phyloP scores from a whole-genome alignment of 495 filamentous ascomycete species.

The Talaromyces trachyspermus region DNA sequence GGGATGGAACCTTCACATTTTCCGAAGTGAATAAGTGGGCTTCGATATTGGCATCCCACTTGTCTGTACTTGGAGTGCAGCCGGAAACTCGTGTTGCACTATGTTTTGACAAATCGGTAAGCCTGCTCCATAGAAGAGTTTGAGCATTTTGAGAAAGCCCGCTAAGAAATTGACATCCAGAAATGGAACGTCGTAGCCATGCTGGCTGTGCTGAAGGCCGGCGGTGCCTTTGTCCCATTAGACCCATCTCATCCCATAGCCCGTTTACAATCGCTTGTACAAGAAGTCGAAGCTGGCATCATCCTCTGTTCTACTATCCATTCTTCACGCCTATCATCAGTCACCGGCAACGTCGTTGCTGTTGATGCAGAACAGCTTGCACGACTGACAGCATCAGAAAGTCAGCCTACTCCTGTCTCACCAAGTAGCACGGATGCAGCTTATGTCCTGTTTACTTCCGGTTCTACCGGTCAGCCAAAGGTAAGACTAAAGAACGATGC shows the following conservation, averaged over 20 bases:
- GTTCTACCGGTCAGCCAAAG: slow-evolving; percentile 46
- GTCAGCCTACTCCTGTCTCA: not conserved
- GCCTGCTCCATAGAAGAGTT: slow-evolving; percentile 7
- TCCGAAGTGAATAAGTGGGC: slow-evolving; percentile 42
- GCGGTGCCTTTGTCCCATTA: slow-evolving; percentile 51
- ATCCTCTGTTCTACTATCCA: slow-evolving; percentile 46
- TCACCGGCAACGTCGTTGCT: slow-evolving; percentile 27
- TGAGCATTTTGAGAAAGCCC: not conserved
- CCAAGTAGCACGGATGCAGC: slow-evolving; percentile 30
- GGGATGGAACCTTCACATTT: slow-evolving; percentile 57
- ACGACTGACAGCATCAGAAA: slow-evolving; percentile 9
- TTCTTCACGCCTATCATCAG: slow-evolving; percentile 17
- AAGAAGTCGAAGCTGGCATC: slow-evolving; percentile 33
- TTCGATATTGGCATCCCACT: slow-evolving; percentile 35
- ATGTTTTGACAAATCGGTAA: slow-evolving; percentile 52
- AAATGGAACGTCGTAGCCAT: slow-evolving; percentile 51
- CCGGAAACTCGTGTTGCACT: slow-evolving; percentile 43
- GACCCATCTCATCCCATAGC: slow-evolving; percentile 48
- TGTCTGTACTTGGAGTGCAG: slow-evolving; percentile 40
- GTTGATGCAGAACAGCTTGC: slow-evolving; percentile 27
- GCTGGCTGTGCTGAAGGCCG: slow-evolving; percentile 52
- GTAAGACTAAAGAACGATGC: slow-evolving; percentile 14
- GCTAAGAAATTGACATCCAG: slow-evolving; percentile 11
- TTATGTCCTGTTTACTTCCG: slow-evolving; percentile 44
- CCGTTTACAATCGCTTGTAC: slow-evolving; percentile 39